Evolutionary conservation across 139 green algal genomes (phyloP).

Genomic region (Haematococcus sp.): DNA sequence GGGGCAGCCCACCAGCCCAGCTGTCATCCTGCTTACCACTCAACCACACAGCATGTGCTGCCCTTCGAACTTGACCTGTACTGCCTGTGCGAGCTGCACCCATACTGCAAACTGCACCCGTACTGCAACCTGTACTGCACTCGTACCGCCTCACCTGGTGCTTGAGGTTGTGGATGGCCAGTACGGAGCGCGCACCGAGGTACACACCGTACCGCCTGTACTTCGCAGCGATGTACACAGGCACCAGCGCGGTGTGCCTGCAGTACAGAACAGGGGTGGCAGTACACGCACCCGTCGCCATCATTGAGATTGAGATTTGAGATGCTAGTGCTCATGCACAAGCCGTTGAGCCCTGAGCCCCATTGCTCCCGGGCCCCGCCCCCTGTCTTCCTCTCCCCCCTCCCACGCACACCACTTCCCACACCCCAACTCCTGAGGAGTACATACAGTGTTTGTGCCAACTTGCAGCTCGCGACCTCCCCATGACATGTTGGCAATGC

Average conservation of each 20-base stretch:
- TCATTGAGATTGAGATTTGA: background rate
- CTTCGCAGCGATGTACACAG: conserved; percentile 80
- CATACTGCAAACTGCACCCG: background rate
- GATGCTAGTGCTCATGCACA: too few species aligned
- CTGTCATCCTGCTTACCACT: too few species aligned
- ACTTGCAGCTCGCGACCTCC: too few species aligned
- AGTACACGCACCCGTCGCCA: background rate
- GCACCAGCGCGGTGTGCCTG: conserved; percentile 72
- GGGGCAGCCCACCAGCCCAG: too few species aligned
- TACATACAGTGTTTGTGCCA: too few species aligned
- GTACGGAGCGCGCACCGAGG: conserved; percentile 57
- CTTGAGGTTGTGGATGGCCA: conserved; percentile 88
- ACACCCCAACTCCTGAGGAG: too few species aligned
- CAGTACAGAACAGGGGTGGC: background rate
- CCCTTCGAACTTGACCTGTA: background rate
- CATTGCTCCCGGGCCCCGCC: background rate
- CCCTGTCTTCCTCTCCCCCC: background rate
- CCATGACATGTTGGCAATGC: too few species aligned
- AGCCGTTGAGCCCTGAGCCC: too few species aligned
- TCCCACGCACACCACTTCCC: background rate
- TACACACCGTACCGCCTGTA: conserved; percentile 82
- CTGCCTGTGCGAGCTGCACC: background rate
- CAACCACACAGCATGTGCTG: too few species aligned
- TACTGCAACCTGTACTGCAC: background rate
- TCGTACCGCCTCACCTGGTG: conserved; percentile 61